phyloP scores from a whole-genome alignment of 2,329 filamentous ascomycete species.

The Hypomyces rosellus region DNA sequence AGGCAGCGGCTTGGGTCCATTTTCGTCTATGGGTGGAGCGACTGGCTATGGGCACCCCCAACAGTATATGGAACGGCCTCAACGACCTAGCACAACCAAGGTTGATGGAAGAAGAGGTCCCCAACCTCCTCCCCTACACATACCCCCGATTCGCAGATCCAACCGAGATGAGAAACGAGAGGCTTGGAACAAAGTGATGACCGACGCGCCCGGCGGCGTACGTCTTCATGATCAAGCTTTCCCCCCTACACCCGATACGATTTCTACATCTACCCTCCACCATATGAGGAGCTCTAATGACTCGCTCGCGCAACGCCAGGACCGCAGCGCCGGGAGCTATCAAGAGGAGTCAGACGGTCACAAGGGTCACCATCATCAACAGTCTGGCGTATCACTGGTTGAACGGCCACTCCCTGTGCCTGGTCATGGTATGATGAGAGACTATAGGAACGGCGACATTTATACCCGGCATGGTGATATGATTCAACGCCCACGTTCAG shows the following conservation, averaged over 20 bases:
- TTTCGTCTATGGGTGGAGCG: slow-evolving; percentile 38
- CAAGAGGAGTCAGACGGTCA: slow-evolving; percentile 22
- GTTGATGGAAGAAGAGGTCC: slow-evolving; percentile 16
- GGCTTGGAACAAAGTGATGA: slow-evolving; percentile 42
- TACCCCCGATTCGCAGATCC: slow-evolving; percentile 18
- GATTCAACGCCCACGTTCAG: slow-evolving; percentile 40
- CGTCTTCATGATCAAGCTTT: slow-evolving; percentile 38
- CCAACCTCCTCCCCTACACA: slow-evolving; percentile 14
- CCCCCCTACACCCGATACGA: slow-evolving; percentile 55
- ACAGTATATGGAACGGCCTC: slow-evolving; percentile 43
- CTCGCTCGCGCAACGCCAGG: slow-evolving; percentile 31
- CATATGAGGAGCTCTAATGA: slow-evolving; percentile 47
- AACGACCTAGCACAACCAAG: slow-evolving; percentile 23
- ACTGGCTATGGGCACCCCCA: slow-evolving; percentile 30
- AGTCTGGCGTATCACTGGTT: slow-evolving; percentile 14
- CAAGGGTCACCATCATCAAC: slow-evolving; percentile 5
- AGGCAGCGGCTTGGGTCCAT: slow-evolving; percentile 21
- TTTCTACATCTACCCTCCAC: slow-evolving; percentile 49
- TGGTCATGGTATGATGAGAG: slow-evolving; percentile 5
- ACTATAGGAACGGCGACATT: slow-evolving; percentile 16
- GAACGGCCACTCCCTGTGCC: slow-evolving; percentile 4
- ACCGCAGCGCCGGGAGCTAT: slow-evolving; percentile 23
- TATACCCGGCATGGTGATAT: slow-evolving; percentile 15
- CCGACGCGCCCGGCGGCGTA: slow-evolving; percentile 37
- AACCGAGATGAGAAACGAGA: slow-evolving; percentile 43